A percentile compares a stretch with the other conserved stretches of the same genome.
Conservation (phyloP, 495 filamentous ascomycete genomes). For the Aspergillus funiculosus region DNA sequence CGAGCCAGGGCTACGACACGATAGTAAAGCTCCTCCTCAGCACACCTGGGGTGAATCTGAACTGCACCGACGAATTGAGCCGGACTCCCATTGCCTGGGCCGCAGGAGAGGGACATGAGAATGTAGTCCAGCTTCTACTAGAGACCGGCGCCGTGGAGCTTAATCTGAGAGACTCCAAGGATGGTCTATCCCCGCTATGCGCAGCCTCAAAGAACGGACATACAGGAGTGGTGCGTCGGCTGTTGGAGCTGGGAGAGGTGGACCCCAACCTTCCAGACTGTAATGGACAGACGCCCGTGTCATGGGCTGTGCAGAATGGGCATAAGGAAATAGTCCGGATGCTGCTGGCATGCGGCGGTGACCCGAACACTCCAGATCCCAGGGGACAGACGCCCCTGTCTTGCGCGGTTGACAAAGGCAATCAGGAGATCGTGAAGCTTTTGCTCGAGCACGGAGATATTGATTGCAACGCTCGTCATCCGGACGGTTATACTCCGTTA, state of each 20-base stretch:
- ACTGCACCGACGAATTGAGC: constrained; percentile 21
- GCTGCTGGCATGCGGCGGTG: constrained; percentile 16
- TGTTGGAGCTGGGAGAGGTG: constrained; percentile 14
- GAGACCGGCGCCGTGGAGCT: constrained; percentile 17
- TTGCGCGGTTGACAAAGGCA: constrained; percentile 15
- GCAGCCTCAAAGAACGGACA: constrained; percentile 35
- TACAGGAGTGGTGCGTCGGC: constrained; percentile 23
- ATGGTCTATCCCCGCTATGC: constrained; percentile 30
- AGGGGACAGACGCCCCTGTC: constrained; percentile 31
- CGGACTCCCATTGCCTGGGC: constrained; percentile 36
- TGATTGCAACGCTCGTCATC: constrained; percentile 5
- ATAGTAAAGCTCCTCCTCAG: constrained; percentile 30
- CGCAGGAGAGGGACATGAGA: constrained; percentile 30
- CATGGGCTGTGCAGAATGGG: constrained; percentile 28
- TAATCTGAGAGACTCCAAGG: constrained; percentile 19
- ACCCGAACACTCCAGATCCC: constrained; percentile 19
- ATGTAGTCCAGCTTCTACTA: constrained; percentile 29
- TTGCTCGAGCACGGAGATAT: constrained; percentile 14
- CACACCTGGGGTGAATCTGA: constrained; percentile 25
- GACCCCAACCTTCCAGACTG: constrained; percentile 22
- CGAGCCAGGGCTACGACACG: constrained; percentile 30
- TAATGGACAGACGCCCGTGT: constrained; percentile 29
- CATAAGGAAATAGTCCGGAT: constrained; percentile 21
- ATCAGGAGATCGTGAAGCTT: constrained; percentile 22
- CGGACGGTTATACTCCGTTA: constrained; percentile 10